Evolutionary conservation across 345 rosid species (phyloP), one percentile per base, ranked within the genome.

Genomic region (Excoecaria agallocha): DNA sequence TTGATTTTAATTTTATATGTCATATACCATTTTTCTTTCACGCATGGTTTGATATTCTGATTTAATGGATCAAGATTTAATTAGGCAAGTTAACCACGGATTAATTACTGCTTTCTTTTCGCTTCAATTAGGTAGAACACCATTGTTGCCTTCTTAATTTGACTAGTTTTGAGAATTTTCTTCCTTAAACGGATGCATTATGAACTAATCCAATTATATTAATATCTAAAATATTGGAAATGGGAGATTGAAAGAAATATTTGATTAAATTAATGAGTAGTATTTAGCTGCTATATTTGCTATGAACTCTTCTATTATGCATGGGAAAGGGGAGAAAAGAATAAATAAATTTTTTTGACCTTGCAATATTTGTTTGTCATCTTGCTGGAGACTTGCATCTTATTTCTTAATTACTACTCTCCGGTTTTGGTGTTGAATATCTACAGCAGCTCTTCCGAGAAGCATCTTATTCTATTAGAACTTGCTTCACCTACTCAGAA

Each of bases 401-500:
- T 30, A 13, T 62, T 5, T 6, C 6, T 13, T 38, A 17, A 5
- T 54, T 38, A 43, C 12, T 57, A 10, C 6, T 51, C 48, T 35
- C 60, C 61, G 30, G 49, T 37, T 54, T 69, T 24, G 17, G 38
- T 12, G 60, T 49, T 52, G 49, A 39, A 69, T 54, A 61, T 48
- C 30, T 12, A 49, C 72, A 37, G 37, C 72, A 52, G 60, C 48
- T 69, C 72, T 62, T 37, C 4, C 66, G 25, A 69, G 25, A 35
- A 69, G 72, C 35, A 52, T 38, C 60, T 67, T 57, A 10, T 66
- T 43, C 11, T 13, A 20, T 30, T 57, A 57, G 1, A 57, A 20
- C 13, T 15, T 43, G 61, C 11, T 48, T 67, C 41, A 48, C 56
- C 70, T 67, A 15, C 41, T 8, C 39, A 2, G 15, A 10, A 43